These are phyloP conservation scores for Trifolium fragiferum DNA, from an alignment of 306 rosid species.

Conservation along the genomic window DNA sequence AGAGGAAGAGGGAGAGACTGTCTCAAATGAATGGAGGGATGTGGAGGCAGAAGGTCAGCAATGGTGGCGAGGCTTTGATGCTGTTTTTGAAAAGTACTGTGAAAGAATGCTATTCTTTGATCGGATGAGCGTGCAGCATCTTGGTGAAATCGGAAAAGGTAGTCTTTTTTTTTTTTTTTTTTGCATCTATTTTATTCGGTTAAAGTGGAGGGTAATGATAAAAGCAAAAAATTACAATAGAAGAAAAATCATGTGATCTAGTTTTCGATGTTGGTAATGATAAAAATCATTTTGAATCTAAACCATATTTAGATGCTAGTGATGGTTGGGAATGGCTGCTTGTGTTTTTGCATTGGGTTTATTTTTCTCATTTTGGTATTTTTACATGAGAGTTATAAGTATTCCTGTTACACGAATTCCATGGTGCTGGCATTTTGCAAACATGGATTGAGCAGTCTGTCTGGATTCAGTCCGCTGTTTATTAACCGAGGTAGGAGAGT, in stretches of 20 bases:
- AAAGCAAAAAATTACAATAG: neutral
- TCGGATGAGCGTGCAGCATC: constrained; percentile 68
- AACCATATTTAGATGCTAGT: neutral
- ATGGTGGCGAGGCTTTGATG: constrained; percentile 98
- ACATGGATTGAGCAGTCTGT: constrained; percentile 4
- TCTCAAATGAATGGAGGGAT: constrained; percentile 87
- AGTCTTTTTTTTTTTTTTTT: constrained; percentile 22
- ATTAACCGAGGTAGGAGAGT: neutral
- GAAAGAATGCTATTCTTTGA: constrained; percentile 89
- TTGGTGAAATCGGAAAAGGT: constrained; percentile 63
- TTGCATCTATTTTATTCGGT: constrained; percentile 1
- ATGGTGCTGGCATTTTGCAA: neutral
- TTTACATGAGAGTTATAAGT: neutral
- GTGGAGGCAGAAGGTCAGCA: constrained; percentile 94
- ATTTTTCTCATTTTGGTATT: neutral
- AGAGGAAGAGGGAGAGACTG: constrained; percentile 60
- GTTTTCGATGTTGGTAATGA: constrained; percentile 5
- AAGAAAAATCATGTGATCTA: neutral
- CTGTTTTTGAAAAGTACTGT: constrained; percentile 80
- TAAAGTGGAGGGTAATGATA: neutral
- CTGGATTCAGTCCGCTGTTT: constrained; percentile 28
- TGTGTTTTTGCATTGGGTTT: constrained; percentile 16
- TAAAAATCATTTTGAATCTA: constrained; percentile 7
- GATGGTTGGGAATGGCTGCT: too few relatives aligned
- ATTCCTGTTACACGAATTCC: neutral